Evolutionary conservation across 83 land plant genomes (phyloP), one percentile per base, ranked within the genome.

Genomic region (Thuja plicata): DNA sequence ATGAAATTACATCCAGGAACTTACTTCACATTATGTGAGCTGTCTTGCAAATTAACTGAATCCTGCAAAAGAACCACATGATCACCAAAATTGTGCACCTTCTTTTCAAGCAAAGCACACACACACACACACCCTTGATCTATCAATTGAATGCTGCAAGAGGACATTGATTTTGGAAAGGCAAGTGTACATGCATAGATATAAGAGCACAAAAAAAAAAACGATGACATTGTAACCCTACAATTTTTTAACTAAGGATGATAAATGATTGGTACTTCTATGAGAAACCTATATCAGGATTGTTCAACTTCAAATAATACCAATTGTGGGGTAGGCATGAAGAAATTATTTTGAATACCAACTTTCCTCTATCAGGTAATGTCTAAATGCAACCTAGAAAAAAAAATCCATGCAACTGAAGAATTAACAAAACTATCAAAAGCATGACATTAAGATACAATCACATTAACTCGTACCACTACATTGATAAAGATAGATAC

Each of bases 21-120:
- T 84, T 90, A 96, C 97, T 96, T 96, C 78, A 92, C 92, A 91
- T 89, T 92, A 62, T 96, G 97, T 27, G 78, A 88, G 87, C 92
- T 88, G n/a, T 96, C 94, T 34, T 88, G 89, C 90, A 96, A 91
- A 90, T 88, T 89, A 90, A 97, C 91, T 8, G 16, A 89, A 89
- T 93, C 95, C 96, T 94, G 93, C 78, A 87, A 11, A 27, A 46
- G 85, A 83, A 43, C 48, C 32, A 45, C 21, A 83, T 82, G 21
- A 46, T 27, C 41, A 38, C 83, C 27, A 40, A 21, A 80, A 86
- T 10, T 86, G 11, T 8, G 3, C 2, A 62, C 43, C 54, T 43
- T 45, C 15, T 46, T 82, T 83, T 74, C 38, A 74, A 38, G 30
- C 32, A n/a, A 37, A 46, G 5, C 40, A 38, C 40, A 38, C 40